Evolutionary conservation across 2,329 filamentous ascomycete species (phyloP), one percentile per base, ranked within the genome.

Genomic region (Ophiosphaerella korrae): DNA sequence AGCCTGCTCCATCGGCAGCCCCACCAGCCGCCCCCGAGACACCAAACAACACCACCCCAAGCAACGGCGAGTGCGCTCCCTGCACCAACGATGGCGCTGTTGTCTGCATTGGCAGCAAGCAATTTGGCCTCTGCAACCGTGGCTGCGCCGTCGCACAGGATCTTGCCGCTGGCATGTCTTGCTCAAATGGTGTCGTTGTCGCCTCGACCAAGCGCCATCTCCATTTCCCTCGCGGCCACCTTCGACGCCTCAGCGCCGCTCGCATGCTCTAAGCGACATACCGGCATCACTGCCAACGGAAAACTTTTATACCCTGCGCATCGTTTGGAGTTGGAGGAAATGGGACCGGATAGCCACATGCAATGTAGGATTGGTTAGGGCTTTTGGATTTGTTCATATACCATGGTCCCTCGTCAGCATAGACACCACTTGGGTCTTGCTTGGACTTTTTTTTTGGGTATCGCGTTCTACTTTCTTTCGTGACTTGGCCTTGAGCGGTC

Each of bases 71-170:
- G 48, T 64, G 64, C 58, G 63, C 58, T 33, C 58, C 75, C 33
- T 79, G 77, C 70, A 63, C 68, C 12, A 69, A 59, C 33, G 70
- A 76, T 7, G 77, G 77, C 16, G 65, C 62, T 23, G 58, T 80
- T 39, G 66, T 79, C 48, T 80, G 78, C 68, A 75, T 78, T 32
- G 75, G 75, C 43, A 57, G 48, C 42, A 66, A 56, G 34, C 67
- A 74, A 23, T 80, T 76, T 48, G 78, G 77, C 29, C 65, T 79
- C 32, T 80, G 77, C 72, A 70, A 78, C 67, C 64, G 70, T 44
- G 70, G 73, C 39, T 76, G 66, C 49, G 77, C 75, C 5, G 65
- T 78, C 32, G 57, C 73, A 6, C 73, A 75, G 53, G 55, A 66
- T 31, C 68, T 79, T 24, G 72, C 77, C 8, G 60, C 66, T 16